These are phyloP conservation scores for Phaseolus coccineus DNA, from an alignment of 331 rosid genomes.

Conservation along the genomic window DNA sequence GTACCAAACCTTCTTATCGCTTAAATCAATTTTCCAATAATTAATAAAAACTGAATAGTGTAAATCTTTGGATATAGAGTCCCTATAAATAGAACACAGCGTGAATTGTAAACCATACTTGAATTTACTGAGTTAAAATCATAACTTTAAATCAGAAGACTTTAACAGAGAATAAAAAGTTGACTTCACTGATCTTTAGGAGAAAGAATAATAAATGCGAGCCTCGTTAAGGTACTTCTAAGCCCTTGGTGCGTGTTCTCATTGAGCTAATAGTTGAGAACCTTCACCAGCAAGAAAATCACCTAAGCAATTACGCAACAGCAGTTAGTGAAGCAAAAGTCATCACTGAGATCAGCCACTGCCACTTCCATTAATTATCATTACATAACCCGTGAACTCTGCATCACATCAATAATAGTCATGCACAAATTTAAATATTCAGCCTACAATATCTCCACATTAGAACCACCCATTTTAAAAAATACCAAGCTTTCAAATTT, in stretches of 20 bases:
- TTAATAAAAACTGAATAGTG: no score
- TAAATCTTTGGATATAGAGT: no score
- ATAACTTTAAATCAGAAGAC: no score
- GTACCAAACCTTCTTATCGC: no score
- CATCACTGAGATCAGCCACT: slow-evolving; percentile 37
- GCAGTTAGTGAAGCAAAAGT: slow-evolving; percentile 2
- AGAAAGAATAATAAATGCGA: no score
- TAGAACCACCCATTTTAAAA: not conserved
- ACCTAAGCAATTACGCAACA: slow-evolving; percentile 3
- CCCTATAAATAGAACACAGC: no score
- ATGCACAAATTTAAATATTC: not conserved
- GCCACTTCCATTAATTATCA: not conserved
- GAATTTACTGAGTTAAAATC: no score
- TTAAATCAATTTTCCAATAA: no score
- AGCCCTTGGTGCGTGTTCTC: not conserved
- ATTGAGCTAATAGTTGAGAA: not conserved
- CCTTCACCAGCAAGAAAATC: slow-evolving; percentile 2
- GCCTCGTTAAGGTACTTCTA: no score
- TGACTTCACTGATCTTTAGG: no score
- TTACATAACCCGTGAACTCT: slow-evolving; percentile 33
- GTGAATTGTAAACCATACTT: no score
- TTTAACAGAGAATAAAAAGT: no score
- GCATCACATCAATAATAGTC: not conserved
- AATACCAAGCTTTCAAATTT: not conserved
- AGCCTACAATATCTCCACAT: not conserved